phyloP scores from a whole-genome alignment of 345 rosid genomes.

The Aquilaria yunnanensis region DNA sequence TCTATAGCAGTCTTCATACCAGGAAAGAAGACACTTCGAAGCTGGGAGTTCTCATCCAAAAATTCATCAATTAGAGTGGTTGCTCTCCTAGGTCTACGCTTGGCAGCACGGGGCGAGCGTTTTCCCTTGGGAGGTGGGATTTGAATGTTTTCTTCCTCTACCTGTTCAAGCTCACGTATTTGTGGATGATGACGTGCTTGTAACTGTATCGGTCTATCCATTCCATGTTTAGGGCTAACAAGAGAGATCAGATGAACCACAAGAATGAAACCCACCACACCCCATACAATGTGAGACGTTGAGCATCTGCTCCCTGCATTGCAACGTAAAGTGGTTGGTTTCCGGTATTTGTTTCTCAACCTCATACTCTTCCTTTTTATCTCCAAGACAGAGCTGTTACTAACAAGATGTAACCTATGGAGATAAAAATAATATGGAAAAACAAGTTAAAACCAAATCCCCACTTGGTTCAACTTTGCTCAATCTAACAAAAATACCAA shows the following conservation, averaged over 20 bases:
- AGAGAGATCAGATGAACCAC: constrained; percentile 51
- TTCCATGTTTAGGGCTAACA: constrained; percentile 31
- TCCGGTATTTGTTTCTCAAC: constrained; percentile 75
- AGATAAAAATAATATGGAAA: constrained; percentile 20
- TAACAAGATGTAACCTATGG: constrained; percentile 42
- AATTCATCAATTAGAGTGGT: constrained; percentile 84
- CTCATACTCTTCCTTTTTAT: constrained; percentile 55
- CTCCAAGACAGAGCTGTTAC: constrained; percentile 55
- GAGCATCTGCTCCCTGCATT: constrained; percentile 79
- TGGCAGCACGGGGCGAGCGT: constrained; percentile 77
- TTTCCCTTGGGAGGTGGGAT: constrained; percentile 79
- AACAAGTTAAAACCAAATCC: no score
- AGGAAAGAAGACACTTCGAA: constrained; percentile 78
- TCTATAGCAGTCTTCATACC: constrained; percentile 47
- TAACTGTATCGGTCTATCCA: constrained; percentile 30
- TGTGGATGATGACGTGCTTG: constrained; percentile 32
- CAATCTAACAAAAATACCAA: no score
- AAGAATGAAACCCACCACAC: constrained; percentile 62
- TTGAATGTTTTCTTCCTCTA: constrained; percentile 68
- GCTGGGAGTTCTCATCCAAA: constrained; percentile 89
- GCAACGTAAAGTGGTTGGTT: constrained; percentile 60
- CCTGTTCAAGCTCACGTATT: constrained; percentile 59
- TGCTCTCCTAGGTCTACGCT: constrained; percentile 65
- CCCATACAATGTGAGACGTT: constrained; percentile 48
- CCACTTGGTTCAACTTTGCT: no score